phyloP scores from a whole-genome alignment of 2,329 filamentous ascomycete species.

The Penicillium frequentans region DNA sequence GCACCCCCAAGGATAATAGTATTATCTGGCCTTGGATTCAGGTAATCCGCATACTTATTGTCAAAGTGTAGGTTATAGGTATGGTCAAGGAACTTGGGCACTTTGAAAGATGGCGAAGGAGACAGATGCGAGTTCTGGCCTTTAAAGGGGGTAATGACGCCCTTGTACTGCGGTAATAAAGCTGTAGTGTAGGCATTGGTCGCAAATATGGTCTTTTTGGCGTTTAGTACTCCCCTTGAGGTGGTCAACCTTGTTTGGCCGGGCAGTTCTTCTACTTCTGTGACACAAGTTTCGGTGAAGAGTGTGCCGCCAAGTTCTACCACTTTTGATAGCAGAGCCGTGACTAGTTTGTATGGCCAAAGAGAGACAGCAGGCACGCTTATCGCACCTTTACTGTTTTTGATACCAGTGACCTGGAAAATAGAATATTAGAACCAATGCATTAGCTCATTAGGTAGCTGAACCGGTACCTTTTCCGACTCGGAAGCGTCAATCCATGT shows the following conservation, averaged over 20 bases:
- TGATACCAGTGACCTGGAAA: constrained; percentile 31
- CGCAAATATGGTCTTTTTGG: constrained; percentile 70
- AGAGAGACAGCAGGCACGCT: constrained; percentile 34
- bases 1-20: constrained; percentile 63
- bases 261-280: constrained; percentile 1
- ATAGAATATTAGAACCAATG: not conserved
- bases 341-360: constrained; percentile 76
- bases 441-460: not conserved
- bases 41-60: constrained; percentile 60
- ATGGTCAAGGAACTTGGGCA: constrained; percentile 33
- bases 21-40: constrained; percentile 57
- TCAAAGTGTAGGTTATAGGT: constrained; percentile 58
- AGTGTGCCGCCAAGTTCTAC: constrained; percentile 43
- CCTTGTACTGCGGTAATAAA: constrained; percentile 67
- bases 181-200: constrained; percentile 82
- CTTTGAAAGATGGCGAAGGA: constrained; percentile 15
- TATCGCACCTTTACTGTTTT: constrained; percentile 35
- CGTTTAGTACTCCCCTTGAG: constrained; percentile 62
- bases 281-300: constrained; percentile 53
- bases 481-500: not conserved
- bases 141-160: constrained; percentile 72
- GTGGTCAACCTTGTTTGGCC: constrained; percentile 15
- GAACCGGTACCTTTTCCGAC: not conserved
- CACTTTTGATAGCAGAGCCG: constrained; percentile 42
- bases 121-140: constrained; percentile 50